phyloP scores from a whole-genome alignment of 495 filamentous ascomycete genomes.

The Mytilinidion resinicola region DNA sequence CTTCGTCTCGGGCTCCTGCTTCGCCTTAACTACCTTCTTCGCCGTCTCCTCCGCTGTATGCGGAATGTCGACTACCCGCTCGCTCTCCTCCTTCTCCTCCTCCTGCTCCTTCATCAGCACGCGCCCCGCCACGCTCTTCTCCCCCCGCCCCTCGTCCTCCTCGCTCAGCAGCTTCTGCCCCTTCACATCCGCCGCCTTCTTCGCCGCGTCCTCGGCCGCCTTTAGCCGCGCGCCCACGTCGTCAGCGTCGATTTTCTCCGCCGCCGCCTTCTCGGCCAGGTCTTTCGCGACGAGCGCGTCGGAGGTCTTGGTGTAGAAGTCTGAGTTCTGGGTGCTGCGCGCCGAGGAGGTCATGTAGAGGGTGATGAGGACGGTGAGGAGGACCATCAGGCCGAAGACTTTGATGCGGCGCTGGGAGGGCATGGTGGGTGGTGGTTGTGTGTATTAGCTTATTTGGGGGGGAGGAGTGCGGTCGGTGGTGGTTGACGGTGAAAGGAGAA shows the following conservation, averaged over 20 bases:
- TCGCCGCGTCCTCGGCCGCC: conserved; percentile 35
- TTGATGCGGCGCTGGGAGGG: conserved; percentile 62
- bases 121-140: conserved; percentile 58
- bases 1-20: conserved; percentile 45
- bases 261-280: conserved; percentile 28
- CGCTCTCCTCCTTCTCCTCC: conserved; percentile 34
- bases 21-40: conserved; percentile 28
- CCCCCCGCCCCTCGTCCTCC: conserved; percentile 21
- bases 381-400: conserved; percentile 49
- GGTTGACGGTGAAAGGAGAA: not conserved
- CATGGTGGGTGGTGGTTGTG: conserved; percentile 44
- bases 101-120: conserved; percentile 46
- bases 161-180: conserved; percentile 42
- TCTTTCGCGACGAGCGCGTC: conserved; percentile 42
- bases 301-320: conserved; percentile 52
- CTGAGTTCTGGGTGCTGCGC: conserved; percentile 38
- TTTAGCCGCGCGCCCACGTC: conserved; percentile 35
- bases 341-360: conserved; percentile 54
- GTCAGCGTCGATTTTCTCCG: conserved; percentile 24
- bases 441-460: not conserved
- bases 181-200: conserved; percentile 44
- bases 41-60: conserved; percentile 19
- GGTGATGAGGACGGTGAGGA: conserved; percentile 51
- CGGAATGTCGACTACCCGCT: conserved; percentile 26
- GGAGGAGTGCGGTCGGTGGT: not conserved